A percentile compares a stretch with the other conserved stretches of the same genome.
Evolutionary conservation across 2,329 filamentous ascomycete genomes (phyloP).

Genomic region (Arthroderma sp.): DNA sequence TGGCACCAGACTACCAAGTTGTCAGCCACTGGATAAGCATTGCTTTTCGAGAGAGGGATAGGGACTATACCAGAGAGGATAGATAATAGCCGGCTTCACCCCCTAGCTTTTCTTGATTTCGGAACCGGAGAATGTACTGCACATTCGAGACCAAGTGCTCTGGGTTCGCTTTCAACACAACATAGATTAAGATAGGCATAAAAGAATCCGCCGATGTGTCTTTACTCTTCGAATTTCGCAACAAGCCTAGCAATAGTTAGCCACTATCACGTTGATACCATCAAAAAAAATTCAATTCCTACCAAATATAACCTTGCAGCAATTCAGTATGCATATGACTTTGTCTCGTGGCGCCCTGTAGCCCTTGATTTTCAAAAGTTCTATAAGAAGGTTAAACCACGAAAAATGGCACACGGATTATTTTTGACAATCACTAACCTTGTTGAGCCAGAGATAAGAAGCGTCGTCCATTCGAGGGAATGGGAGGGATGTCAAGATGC

Average conservation of each 20-base stretch:
- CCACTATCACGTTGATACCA: not conserved
- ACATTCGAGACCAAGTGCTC: conserved; percentile 95
- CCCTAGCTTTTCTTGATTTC: conserved; percentile 91
- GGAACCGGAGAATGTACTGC: conserved; percentile 92
- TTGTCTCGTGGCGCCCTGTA: conserved; percentile 97
- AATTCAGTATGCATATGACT: conserved; percentile 95
- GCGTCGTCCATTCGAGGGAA: conserved; percentile 72
- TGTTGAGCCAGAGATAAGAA: conserved; percentile 85
- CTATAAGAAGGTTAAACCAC: conserved; percentile 32
- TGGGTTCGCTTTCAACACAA: conserved; percentile 85
- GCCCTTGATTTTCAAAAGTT: conserved; percentile 88
- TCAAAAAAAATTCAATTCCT: conserved; percentile 15
- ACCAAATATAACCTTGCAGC: conserved; percentile 99
- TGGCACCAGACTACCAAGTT: conserved; percentile 49
- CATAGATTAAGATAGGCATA: conserved; percentile 87
- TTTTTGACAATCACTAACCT: conserved; percentile 33
- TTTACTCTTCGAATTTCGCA: conserved; percentile 73
- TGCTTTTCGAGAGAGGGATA: not conserved
- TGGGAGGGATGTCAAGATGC: conserved; percentile 78
- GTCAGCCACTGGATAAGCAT: conserved; percentile 6
- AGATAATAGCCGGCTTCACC: conserved; percentile 98
- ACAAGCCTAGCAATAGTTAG: conserved; percentile 41
- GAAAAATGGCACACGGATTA: not conserved
- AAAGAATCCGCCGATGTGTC: conserved; percentile 96
- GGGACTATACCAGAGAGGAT: conserved; percentile 60